Evolutionary conservation across 2,329 filamentous ascomycete species (phyloP).

Genomic region (Laburnicola sp.): DNA sequence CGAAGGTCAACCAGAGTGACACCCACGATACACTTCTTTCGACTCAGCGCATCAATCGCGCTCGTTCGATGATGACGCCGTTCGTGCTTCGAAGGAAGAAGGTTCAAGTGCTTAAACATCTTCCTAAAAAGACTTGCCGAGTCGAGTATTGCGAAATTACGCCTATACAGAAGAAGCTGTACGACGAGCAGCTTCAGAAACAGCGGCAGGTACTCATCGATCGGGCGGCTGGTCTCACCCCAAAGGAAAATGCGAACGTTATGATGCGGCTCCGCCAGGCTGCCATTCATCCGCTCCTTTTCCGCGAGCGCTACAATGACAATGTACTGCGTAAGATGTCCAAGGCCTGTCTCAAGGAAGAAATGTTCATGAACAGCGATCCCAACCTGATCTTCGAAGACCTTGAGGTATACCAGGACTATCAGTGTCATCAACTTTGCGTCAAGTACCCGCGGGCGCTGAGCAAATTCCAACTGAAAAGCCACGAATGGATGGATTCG

Average conservation of each 20-base stretch:
- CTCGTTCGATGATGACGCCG: slow-evolving; percentile 88
- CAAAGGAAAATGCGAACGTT: slow-evolving; percentile 55
- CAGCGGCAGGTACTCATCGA: slow-evolving; percentile 64
- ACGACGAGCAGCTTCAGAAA: slow-evolving; percentile 68
- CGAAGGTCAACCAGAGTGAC: slow-evolving; percentile 74
- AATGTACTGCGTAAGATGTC: slow-evolving; percentile 75
- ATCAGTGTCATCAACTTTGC: slow-evolving; percentile 63
- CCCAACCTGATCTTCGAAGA: slow-evolving; percentile 59
- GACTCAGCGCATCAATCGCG: slow-evolving; percentile 80
- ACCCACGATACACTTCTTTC: slow-evolving; percentile 79
- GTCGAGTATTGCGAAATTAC: slow-evolving; percentile 84
- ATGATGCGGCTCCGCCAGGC: slow-evolving; percentile 93
- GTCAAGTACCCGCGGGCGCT: slow-evolving; percentile 56
- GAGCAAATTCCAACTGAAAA: slow-evolving; percentile 59
- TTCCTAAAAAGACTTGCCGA: slow-evolving; percentile 77
- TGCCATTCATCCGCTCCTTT: slow-evolving; percentile 87
- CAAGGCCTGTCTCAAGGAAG: slow-evolving; percentile 72
- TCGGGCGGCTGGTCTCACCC: slow-evolving; percentile 59
- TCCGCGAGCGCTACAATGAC: slow-evolving; percentile 79
- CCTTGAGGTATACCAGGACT: slow-evolving; percentile 60
- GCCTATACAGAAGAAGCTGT: slow-evolving; percentile 70
- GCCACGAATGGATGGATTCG: slow-evolving; percentile 69
- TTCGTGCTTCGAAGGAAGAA: slow-evolving; percentile 96
- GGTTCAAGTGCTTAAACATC: slow-evolving; percentile 79
- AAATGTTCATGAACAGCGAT: slow-evolving; percentile 56